Evolutionary conservation across 2,329 filamentous ascomycete species (phyloP), one percentile per base, ranked within the genome.

Genomic region (Hypoxylon rubiginosum): DNA sequence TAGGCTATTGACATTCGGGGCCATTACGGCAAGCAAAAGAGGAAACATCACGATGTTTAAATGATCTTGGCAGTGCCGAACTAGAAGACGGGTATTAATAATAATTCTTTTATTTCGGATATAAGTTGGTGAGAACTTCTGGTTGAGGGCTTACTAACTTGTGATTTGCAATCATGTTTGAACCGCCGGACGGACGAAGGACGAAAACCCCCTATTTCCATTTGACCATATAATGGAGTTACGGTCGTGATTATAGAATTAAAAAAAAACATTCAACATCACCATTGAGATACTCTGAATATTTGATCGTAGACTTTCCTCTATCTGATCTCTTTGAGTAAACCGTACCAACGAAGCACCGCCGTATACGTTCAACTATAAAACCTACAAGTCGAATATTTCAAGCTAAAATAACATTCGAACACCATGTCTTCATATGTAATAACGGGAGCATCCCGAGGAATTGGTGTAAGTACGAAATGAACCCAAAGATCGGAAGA

Each of bases 381-480:
- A 26, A 41, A 48, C 6, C 6, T 30, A 30, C 28, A 30, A 9
- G 6, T 36, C 34, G 13, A 39, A 39, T 32, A 28, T 13, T 10
- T 15, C 32, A n/a, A 48, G 5, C 15, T 13, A 26, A 24, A 34
- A 13, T 24, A 41, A 48, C 17, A 30, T 28, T 32, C 10, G 28
- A 46, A 9, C 32, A 58, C 46, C 11, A 67, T 69, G 67, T 48
- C 64, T 55, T 67, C 67, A 19, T 69, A 67, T 19, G 19, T 69
- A 6, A 19, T 67, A n/a, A 54, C 61, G 1, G 67, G 64, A 30
- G 67, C 41, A 21, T 67, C 64, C 17, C 54, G 64, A 51, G 67
- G 67, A 54, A 26, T 68, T 13, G 62, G 62, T 1, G 62, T 68
- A 49, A 62, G 65, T 62, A 9, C 3, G 3, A 4, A n/a, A n/a